phyloP scores from a whole-genome alignment of 495 filamentous ascomycete species.

The Massariosphaeria phaeospora region DNA sequence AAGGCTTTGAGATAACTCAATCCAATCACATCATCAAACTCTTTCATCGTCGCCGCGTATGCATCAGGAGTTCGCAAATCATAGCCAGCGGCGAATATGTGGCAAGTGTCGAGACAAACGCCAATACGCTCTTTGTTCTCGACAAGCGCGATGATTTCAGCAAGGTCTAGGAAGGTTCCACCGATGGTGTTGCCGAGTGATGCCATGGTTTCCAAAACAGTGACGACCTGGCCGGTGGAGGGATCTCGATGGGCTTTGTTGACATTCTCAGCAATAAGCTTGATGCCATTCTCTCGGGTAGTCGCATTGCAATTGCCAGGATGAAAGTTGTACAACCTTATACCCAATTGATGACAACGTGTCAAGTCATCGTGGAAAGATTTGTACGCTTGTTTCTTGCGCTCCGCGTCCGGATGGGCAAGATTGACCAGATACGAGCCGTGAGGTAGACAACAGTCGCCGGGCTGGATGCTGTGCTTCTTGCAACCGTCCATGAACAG shows the following conservation, averaged over 20 bases:
- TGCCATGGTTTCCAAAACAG: conserved; percentile 93
- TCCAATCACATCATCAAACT: conserved; percentile 79
- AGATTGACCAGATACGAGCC: conserved; percentile 96
- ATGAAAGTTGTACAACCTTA: conserved; percentile 94
- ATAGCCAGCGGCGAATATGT: conserved; percentile 89
- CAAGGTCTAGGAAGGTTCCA: conserved; percentile 73
- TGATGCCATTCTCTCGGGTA: conserved; percentile 62
- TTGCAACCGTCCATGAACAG: conserved; percentile 62
- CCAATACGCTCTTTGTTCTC: conserved; percentile 83
- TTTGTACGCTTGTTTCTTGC: conserved; percentile 79
- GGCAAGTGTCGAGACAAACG: conserved; percentile 94
- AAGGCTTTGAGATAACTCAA: conserved; percentile 73
- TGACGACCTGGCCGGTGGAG: conserved; percentile 67
- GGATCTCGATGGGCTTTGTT: conserved; percentile 65
- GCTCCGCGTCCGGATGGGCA: conserved; percentile 70
- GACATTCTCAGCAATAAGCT: conserved; percentile 69
- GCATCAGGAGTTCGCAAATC: conserved; percentile 72
- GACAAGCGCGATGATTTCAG: conserved; percentile 72
- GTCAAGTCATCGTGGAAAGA: conserved; percentile 83
- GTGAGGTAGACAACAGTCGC: conserved; percentile 65
- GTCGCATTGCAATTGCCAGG: conserved; percentile 72
- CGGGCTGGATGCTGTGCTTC: conserved; percentile 67
- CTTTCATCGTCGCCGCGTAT: conserved; percentile 63
- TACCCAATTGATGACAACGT: conserved; percentile 83
- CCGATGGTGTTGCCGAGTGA: conserved; percentile 80